These are phyloP conservation scores for Ambrosiella beaveri DNA, from an alignment of 2,329 filamentous ascomycete species.

Conservation along the genomic window DNA sequence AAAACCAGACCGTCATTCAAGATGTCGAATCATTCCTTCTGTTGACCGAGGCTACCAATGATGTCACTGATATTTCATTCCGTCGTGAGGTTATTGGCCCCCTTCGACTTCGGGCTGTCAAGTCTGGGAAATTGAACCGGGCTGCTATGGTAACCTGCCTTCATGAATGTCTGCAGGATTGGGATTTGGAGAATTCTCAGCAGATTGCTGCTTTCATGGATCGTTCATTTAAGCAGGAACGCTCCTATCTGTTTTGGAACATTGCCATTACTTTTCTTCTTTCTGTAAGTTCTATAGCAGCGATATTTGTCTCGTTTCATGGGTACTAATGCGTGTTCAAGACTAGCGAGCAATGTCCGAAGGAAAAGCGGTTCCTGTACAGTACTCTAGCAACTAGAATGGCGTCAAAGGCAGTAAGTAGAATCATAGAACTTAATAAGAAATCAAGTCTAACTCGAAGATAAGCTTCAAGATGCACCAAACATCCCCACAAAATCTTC, in stretches of 20 bases:
- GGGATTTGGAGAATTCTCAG: constrained; percentile 23
- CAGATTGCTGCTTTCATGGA: constrained; percentile 39
- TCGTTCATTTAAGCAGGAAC: constrained; percentile 31
- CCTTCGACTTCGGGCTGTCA: constrained; percentile 24
- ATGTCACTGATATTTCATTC: constrained; percentile 22
- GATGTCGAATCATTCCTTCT: constrained; percentile 36
- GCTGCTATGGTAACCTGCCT: constrained; percentile 31
- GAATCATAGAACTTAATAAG: not conserved
- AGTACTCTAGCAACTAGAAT: constrained; percentile 26
- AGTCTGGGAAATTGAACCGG: constrained; percentile 34
- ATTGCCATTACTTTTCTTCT: constrained; percentile 36
- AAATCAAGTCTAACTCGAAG: not conserved
- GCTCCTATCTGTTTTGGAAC: constrained; percentile 35
- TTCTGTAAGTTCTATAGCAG: constrained; percentile 24
- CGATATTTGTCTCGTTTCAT: not conserved
- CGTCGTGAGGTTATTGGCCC: constrained; percentile 32
- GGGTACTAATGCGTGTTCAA: constrained; percentile 14
- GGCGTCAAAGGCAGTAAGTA: constrained; percentile 10
- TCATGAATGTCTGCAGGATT: constrained; percentile 34
- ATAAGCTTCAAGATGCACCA: constrained; percentile 8
- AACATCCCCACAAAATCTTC: constrained; percentile 3
- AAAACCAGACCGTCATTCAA: constrained; percentile 28
- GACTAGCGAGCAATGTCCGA: constrained; percentile 29
- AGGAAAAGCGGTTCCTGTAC: constrained; percentile 34
- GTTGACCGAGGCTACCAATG: constrained; percentile 35